phyloP scores from a whole-genome alignment of 352 stramenopile species.

The Plasmopara viticola region DNA sequence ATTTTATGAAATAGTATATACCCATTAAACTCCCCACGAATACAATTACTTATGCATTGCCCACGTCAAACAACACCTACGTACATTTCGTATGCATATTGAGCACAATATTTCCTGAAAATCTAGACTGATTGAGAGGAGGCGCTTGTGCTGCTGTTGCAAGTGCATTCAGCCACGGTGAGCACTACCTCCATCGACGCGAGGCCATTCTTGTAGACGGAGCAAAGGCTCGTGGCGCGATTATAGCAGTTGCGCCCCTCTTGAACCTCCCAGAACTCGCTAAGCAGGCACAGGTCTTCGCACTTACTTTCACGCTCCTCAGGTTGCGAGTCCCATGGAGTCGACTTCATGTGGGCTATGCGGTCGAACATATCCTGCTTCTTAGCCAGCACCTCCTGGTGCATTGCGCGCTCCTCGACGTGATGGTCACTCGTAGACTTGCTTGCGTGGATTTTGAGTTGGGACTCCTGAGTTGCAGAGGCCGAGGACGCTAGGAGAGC shows the following conservation, averaged over 20 bases:
- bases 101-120: too few species aligned
- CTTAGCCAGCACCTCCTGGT: slow-evolving; percentile 21
- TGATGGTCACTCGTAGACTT: slow-evolving; percentile 12
- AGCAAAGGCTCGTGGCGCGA: slow-evolving; percentile 46
- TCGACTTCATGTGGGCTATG: slow-evolving; percentile 50
- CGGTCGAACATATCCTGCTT: slow-evolving; percentile 39
- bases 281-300: slow-evolving; percentile 48
- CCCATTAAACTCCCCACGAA: too few species aligned
- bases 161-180: slow-evolving; percentile 50
- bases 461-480: slow-evolving; percentile 8
- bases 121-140: not conserved
- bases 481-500: slow-evolving; percentile 10
- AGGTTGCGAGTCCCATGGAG: slow-evolving; percentile 54
- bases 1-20: too few species aligned
- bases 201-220: slow-evolving; percentile 46
- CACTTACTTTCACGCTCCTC: slow-evolving; percentile 46
- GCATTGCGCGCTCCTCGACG: slow-evolving; percentile 19
- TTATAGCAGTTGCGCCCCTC: slow-evolving; percentile 53
- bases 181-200: slow-evolving; percentile 46
- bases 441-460: slow-evolving; percentile 13
- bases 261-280: slow-evolving; percentile 57
- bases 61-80: too few species aligned
- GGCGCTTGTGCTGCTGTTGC: slow-evolving; percentile 18
- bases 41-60: too few species aligned
- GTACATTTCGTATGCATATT: too few species aligned